Evolutionary conservation across 306 rosid genomes (phyloP), one percentile per base, ranked within the genome.

Genomic region (Clitoria ternatea): DNA sequence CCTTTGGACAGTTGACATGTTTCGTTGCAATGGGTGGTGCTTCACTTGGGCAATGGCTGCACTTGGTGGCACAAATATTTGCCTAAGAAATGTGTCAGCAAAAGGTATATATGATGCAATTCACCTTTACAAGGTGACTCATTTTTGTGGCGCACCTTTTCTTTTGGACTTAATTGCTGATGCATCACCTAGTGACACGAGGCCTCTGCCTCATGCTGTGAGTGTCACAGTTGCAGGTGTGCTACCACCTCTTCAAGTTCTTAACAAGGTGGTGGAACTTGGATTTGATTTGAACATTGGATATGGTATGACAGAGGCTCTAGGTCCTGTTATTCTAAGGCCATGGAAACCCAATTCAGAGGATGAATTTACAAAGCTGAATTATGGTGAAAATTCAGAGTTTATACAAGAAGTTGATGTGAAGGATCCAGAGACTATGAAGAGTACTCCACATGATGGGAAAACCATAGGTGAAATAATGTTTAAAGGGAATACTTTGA

Each of bases 1-100:
- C 49, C 61, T 92, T 13, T 92, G 98, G 98, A 92, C 96, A 3
- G 97, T 92, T 4, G 98, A 92, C 81, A 92, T 92, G 98, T 92
- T 92, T 69, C 85, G 96, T 29, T 92, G 98, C 81, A 90, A 86
- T 1, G 98, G 98, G 0, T 92, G 98, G 98, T 90, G 98, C 64
- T 85, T 79, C 67, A 18, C 87, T 44, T 92, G 98, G 98, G 88
- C 82, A 20, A 75, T 90, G 79, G 75, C 97, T 27, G 86, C 84
- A 42, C 74, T 90, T 62, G 93, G 98, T n/a, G 98, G 92, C 73
- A 85, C 86, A 57, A 93, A 93, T 50, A 14, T 93, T 49, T 90
- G 89, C 56, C 75, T 87, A 9, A 73, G 85, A 53, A 76, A 64
- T 12, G 53, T 85, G 57, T 69, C 96, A 0, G 78, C 85, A 5